A percentile compares a stretch with the other conserved stretches of the same genome.
phyloP scores from a whole-genome alignment of 495 filamentous ascomycete species.

The Delitschia confertaspora region DNA sequence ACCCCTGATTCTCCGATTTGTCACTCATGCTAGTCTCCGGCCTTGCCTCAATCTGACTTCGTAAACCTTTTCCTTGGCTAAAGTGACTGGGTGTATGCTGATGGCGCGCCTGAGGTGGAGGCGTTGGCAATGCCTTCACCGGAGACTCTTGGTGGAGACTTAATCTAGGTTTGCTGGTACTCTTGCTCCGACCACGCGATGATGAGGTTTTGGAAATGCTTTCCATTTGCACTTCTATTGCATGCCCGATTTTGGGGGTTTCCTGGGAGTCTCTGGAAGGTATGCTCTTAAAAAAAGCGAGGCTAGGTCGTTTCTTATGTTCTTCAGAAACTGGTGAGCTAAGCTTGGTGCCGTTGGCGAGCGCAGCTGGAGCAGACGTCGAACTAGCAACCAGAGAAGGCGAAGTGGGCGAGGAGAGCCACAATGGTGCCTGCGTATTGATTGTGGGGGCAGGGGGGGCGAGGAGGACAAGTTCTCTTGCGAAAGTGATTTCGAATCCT shows the following conservation, averaged over 20 bases:
- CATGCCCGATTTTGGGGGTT: slow-evolving; percentile 15
- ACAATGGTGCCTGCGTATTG: slow-evolving; percentile 33
- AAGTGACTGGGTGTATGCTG: no score
- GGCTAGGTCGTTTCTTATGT: slow-evolving; percentile 31
- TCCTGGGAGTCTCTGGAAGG: slow-evolving; percentile 4
- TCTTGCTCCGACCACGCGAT: slow-evolving; percentile 20
- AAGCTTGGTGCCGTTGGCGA: slow-evolving; percentile 12
- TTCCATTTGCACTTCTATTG: slow-evolving; percentile 10
- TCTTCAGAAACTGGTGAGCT: slow-evolving; percentile 13
- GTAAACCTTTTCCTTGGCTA: slow-evolving; percentile 1
- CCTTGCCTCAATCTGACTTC: slow-evolving; percentile 27
- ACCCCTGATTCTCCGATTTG: slow-evolving; percentile 19
- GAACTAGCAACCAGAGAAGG: slow-evolving; percentile 19
- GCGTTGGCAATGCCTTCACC: no score
- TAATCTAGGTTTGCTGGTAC: slow-evolving; percentile 4
- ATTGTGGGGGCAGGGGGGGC: slow-evolving; percentile 29
- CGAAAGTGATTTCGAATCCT: slow-evolving; percentile 57
- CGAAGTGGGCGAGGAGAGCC: slow-evolving; percentile 24
- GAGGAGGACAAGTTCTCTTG: slow-evolving; percentile 51
- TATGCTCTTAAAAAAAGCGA: slow-evolving; percentile 30
- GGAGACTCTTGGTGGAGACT: no score
- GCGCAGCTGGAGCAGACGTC: neutral
- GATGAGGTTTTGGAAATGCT: slow-evolving; percentile 11
- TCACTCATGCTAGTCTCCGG: slow-evolving; percentile 33
- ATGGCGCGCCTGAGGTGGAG: no score